phyloP scores from a whole-genome alignment of 768 basidiomycete genomes.

The Boletellus emodensis region DNA sequence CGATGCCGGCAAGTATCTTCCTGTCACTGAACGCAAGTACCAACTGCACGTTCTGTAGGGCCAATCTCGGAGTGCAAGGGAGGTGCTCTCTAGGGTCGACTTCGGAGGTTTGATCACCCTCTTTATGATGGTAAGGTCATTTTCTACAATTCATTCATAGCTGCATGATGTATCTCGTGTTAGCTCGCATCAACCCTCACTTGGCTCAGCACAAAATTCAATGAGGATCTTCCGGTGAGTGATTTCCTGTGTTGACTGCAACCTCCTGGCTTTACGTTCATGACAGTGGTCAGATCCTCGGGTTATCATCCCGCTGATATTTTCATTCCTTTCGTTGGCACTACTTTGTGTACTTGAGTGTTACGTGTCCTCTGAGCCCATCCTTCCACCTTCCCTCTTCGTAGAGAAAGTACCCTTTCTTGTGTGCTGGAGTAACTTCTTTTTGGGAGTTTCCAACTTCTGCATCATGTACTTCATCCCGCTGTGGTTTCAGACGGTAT shows the following conservation, averaged over 20 bases:
- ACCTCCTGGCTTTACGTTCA: not conserved
- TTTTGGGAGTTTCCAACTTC: slow-evolving; percentile 73
- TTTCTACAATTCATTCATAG: not conserved
- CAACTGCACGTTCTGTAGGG: slow-evolving; percentile 40
- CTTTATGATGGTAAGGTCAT: slow-evolving; percentile 46
- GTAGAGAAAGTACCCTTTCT: slow-evolving; percentile 64
- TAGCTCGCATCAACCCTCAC: slow-evolving; percentile 58
- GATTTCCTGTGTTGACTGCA: not conserved
- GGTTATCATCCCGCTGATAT: slow-evolving; percentile 48
- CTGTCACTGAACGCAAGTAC: not conserved
- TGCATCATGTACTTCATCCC: slow-evolving; percentile 74
- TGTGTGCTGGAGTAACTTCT: slow-evolving; percentile 65
- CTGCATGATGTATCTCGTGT: not conserved
- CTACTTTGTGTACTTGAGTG: slow-evolving; percentile 61
- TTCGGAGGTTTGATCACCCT: slow-evolving; percentile 66
- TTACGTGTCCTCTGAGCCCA: slow-evolving; percentile 59
- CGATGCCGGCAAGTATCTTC: slow-evolving; percentile 50
- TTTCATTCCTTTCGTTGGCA: slow-evolving; percentile 42
- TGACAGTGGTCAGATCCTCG: slow-evolving; percentile 50
- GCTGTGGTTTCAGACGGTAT: slow-evolving; percentile 79
- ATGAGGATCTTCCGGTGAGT: slow-evolving; percentile 57
- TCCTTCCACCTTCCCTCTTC: slow-evolving; percentile 65
- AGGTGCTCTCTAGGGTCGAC: slow-evolving; percentile 75
- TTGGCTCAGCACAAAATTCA: slow-evolving; percentile 70
- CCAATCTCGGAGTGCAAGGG: slow-evolving; percentile 55